Conservation (phyloP, 2,329 filamentous ascomycete genomes). For the Elsinoe ampelina region DNA sequence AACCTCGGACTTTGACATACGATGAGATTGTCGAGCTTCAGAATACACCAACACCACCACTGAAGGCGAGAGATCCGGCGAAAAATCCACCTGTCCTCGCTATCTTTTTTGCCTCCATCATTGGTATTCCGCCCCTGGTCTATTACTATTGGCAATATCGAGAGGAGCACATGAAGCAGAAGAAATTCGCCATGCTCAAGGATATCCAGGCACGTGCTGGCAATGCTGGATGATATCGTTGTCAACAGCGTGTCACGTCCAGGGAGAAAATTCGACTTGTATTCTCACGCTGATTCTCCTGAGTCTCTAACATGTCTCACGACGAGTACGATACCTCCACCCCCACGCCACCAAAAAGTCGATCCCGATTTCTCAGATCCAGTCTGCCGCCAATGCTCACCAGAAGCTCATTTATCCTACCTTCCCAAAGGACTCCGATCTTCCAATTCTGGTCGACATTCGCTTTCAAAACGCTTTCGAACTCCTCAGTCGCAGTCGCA, state of each 20-base stretch:
- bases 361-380: conserved; percentile 65
- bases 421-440: conserved; percentile 85
- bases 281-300: not conserved
- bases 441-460: conserved; percentile 80
- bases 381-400: conserved; percentile 85
- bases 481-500: conserved; percentile 37
- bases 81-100: conserved; percentile 10
- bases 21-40: not conserved
- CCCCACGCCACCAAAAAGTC: conserved; percentile 67
- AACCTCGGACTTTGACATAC: not conserved
- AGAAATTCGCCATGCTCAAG: conserved; percentile 24
- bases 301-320: conserved; percentile 26
- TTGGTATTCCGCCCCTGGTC: conserved; percentile 21
- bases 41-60: not conserved
- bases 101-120: conserved; percentile 18
- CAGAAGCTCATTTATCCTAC: conserved; percentile 79
- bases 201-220: conserved; percentile 20
- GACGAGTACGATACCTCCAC: conserved; percentile 78
- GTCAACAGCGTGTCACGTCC: not conserved
- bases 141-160: conserved; percentile 27
- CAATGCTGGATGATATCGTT: not conserved
- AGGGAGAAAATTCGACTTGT: not conserved
- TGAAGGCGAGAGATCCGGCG: not conserved
- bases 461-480: conserved; percentile 81
- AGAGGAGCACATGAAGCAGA: conserved; percentile 26